phyloP scores from a whole-genome alignment of 2,329 filamentous ascomycete species.

The Penicillium nordicum region DNA sequence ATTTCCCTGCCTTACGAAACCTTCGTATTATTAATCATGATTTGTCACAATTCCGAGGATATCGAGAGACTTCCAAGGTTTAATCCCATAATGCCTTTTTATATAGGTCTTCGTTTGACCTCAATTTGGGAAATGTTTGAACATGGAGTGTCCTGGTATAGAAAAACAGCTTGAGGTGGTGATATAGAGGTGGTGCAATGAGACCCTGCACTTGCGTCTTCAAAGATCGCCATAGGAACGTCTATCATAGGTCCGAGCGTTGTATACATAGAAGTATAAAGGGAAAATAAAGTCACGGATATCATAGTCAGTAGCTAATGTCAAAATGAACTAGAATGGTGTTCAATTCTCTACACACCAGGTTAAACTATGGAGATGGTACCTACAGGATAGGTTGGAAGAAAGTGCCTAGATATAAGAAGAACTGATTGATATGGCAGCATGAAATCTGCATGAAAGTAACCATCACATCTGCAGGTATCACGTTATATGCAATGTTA shows the following conservation, averaged over 20 bases:
- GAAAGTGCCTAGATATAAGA: neutral
- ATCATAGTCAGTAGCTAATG: neutral
- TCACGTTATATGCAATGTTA: neutral
- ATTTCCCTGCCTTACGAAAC: neutral
- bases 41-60: neutral
- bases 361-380: too few relatives aligned
- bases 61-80: neutral
- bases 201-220: neutral
- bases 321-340: neutral
- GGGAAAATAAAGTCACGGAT: neutral
- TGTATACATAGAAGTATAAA: neutral
- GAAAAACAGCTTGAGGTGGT: neutral
- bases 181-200: neutral
- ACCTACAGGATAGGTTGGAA: neutral
- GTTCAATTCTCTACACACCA: neutral
- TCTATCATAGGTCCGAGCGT: conserved; percentile 2
- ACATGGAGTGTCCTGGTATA: neutral
- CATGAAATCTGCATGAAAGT: neutral
- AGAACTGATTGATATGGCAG: neutral
- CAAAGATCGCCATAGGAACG: neutral
- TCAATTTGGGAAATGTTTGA: neutral
- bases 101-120: neutral
- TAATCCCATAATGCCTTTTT: neutral
- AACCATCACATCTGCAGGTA: neutral
- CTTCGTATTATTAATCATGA: conserved; percentile 8